Evolutionary conservation across 2,329 filamentous ascomycete species (phyloP).

Genomic region (Calonectria multiphialidica): DNA sequence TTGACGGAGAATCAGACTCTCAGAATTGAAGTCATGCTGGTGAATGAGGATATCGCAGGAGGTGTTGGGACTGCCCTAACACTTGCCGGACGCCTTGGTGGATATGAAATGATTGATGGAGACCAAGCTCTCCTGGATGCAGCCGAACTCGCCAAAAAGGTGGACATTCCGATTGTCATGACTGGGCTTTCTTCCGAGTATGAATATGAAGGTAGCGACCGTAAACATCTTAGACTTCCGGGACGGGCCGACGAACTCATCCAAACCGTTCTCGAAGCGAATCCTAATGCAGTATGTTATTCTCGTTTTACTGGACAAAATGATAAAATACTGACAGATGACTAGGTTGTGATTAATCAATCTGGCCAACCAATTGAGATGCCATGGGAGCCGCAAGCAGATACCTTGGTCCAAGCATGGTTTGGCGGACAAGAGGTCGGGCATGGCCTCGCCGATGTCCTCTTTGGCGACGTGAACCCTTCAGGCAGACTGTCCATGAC

Average conservation of each 20-base stretch:
- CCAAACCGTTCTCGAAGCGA: conserved; percentile 14
- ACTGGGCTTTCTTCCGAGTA: conserved; percentile 67
- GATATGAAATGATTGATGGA: conserved; percentile 34
- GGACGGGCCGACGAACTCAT: conserved; percentile 13
- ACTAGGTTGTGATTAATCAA: conserved; percentile 28
- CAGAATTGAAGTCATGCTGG: conserved; percentile 31
- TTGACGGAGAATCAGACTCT: conserved; percentile 17
- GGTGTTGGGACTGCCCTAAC: conserved; percentile 39
- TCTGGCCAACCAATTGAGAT: conserved; percentile 28
- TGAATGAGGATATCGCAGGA: conserved; percentile 35
- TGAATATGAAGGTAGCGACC: conserved; percentile 61
- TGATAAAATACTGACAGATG: conserved; percentile 40
- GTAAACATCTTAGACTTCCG: conserved; percentile 12
- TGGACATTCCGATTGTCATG: conserved; percentile 66
- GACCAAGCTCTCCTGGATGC: conserved; percentile 50
- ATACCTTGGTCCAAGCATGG: conserved; percentile 19
- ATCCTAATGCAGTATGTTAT: conserved; percentile 20
- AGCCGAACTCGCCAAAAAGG: conserved; percentile 41
- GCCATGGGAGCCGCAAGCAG: conserved; percentile 12
- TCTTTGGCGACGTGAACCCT: conserved; percentile 15
- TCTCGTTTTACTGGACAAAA: neutral
- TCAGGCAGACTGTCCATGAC: conserved; percentile 19
- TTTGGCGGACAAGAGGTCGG: conserved; percentile 26
- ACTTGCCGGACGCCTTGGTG: conserved; percentile 32
- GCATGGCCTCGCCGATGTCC: conserved; percentile 14